These are phyloP conservation scores for Botrytis squamosa DNA, from an alignment of 2,329 filamentous ascomycete genomes.

Conservation along the genomic window DNA sequence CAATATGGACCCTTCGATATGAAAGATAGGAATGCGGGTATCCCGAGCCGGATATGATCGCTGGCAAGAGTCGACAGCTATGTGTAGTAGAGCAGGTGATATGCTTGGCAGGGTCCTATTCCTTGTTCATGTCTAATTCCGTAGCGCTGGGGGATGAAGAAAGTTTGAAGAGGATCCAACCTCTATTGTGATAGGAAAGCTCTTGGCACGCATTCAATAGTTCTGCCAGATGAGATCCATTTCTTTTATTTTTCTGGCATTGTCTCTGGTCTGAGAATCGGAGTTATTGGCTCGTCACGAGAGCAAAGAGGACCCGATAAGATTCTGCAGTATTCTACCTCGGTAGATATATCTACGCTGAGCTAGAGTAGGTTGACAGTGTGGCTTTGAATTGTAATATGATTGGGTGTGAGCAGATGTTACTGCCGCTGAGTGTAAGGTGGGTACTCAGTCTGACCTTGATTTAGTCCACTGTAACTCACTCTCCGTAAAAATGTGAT, in stretches of 20 bases:
- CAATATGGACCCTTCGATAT: background rate
- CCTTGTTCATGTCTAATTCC: background rate
- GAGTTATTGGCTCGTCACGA: background rate
- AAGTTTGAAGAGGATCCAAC: background rate
- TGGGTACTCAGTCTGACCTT: background rate
- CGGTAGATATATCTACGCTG: background rate
- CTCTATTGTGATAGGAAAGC: background rate
- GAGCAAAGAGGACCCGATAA: background rate
- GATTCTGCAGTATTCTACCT: background rate
- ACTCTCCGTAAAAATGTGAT: background rate
- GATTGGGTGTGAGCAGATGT: background rate
- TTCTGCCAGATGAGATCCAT: background rate
- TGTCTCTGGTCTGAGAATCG: background rate
- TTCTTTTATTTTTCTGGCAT: background rate
- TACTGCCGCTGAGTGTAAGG: too few species aligned
- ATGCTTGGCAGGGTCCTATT: background rate
- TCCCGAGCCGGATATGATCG: background rate
- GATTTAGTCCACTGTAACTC: background rate
- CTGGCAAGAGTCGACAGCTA: background rate
- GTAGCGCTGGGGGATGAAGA: background rate
- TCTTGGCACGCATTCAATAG: background rate
- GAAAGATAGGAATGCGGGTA: constrained; percentile 8
- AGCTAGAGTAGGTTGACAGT: background rate
- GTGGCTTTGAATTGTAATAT: background rate
- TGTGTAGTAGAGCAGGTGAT: background rate